Conservation (phyloP, 2,329 filamentous ascomycete species). For the Mariannaea sp. region DNA sequence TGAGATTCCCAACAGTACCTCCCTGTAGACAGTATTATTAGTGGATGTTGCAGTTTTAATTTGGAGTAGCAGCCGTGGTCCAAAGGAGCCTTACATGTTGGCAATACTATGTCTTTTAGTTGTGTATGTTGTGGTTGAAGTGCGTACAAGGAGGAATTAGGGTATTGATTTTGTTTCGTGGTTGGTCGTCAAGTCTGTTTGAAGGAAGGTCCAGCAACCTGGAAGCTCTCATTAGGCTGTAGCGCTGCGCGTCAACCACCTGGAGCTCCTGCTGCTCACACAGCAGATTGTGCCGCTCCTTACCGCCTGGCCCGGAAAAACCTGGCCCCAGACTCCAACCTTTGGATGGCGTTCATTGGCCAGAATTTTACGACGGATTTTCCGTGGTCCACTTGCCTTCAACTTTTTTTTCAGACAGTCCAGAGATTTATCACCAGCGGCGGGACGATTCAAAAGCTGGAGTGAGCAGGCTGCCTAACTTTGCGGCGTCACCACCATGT, state of each 20-base stretch:
- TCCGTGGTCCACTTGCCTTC: slow-evolving; percentile 35
- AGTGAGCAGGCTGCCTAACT: slow-evolving; percentile 34
- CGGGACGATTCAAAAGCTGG: slow-evolving; percentile 36
- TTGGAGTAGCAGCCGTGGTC: slow-evolving; percentile 20
- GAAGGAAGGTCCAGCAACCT: slow-evolving; percentile 29
- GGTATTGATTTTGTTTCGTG: slow-evolving; percentile 25
- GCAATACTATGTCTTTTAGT: slow-evolving; percentile 25
- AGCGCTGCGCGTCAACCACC: slow-evolving; percentile 45
- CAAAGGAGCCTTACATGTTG: slow-evolving; percentile 33
- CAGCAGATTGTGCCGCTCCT: slow-evolving; percentile 39
- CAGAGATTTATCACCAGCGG: slow-evolving; percentile 38
- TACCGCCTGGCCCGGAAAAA: slow-evolving; percentile 45
- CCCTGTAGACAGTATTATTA: slow-evolving; percentile 60
- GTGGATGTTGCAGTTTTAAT: slow-evolving; percentile 2
- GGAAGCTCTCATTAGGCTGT: slow-evolving; percentile 44
- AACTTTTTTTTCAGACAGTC: slow-evolving; percentile 48
- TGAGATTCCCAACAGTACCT: slow-evolving; percentile 96
- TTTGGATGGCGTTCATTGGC: slow-evolving; percentile 33
- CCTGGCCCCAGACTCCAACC: slow-evolving; percentile 28
- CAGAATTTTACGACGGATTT: slow-evolving; percentile 20
- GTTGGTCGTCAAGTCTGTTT: slow-evolving; percentile 33
- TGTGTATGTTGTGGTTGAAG: slow-evolving; percentile 21
- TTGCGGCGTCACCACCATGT: slow-evolving; percentile 62
- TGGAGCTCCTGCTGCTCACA: slow-evolving; percentile 28
- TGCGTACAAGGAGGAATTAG: slow-evolving; percentile 27